These are phyloP conservation scores for Hypomyces rosellus DNA, from an alignment of 2,329 filamentous ascomycete genomes.

Conservation along the genomic window DNA sequence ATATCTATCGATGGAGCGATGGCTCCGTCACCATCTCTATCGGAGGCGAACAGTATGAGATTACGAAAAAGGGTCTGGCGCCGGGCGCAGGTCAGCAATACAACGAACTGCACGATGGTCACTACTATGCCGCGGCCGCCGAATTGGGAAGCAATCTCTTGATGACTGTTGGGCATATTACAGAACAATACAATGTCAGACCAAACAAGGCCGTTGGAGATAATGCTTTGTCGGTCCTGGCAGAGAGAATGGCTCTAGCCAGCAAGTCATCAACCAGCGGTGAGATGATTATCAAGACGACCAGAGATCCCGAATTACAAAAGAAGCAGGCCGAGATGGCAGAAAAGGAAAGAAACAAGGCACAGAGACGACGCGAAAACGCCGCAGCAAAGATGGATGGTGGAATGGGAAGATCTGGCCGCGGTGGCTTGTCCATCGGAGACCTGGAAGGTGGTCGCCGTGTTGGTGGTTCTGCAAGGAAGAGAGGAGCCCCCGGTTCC, in stretches of 20 bases:
- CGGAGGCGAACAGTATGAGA: slow-evolving; percentile 69
- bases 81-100: slow-evolving; percentile 55
- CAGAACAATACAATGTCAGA: slow-evolving; percentile 62
- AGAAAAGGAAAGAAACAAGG: slow-evolving; percentile 66
- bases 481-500: slow-evolving; percentile 45
- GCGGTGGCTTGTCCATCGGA: slow-evolving; percentile 57
- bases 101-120: slow-evolving; percentile 62
- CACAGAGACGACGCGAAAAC: slow-evolving; percentile 60
- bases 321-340: slow-evolving; percentile 67
- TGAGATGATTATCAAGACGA: slow-evolving; percentile 63
- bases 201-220: slow-evolving; percentile 64
- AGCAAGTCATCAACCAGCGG: slow-evolving; percentile 50
- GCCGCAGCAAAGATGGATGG: slow-evolving; percentile 59
- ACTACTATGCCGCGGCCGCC: slow-evolving; percentile 70
- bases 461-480: slow-evolving; percentile 41
- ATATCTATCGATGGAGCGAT: slow-evolving; percentile 72
- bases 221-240: slow-evolving; percentile 62
- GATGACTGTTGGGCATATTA: slow-evolving; percentile 69
- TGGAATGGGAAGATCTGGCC: slow-evolving; percentile 43
- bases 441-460: slow-evolving; percentile 60
- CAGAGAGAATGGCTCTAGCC: slow-evolving; percentile 59
- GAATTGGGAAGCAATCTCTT: slow-evolving; percentile 62
- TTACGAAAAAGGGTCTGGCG: slow-evolving; percentile 63
- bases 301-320: slow-evolving; percentile 67
- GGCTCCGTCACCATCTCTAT: slow-evolving; percentile 71